These are phyloP conservation scores for Diaporthe caulivora DNA, from an alignment of 2,329 filamentous ascomycete species.

Conservation along the genomic window DNA sequence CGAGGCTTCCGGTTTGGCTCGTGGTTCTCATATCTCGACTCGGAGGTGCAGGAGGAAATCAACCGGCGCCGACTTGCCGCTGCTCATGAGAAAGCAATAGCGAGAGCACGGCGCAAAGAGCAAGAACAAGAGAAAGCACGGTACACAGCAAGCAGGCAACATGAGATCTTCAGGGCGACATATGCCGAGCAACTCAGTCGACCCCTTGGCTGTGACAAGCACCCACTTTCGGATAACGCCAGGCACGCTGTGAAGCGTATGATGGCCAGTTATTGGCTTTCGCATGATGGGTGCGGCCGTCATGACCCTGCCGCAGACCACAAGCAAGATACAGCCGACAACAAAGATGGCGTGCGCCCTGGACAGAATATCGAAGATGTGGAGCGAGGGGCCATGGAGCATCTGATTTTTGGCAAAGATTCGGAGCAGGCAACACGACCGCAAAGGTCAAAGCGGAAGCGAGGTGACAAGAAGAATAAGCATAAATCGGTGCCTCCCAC, in stretches of 20 bases:
- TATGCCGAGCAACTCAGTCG: slow-evolving; percentile 60
- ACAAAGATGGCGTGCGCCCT: slow-evolving; percentile 52
- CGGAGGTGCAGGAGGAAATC: slow-evolving; percentile 56
- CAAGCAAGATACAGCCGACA: slow-evolving; percentile 52
- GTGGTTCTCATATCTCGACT: slow-evolving; percentile 59
- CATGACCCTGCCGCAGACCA: slow-evolving; percentile 51
- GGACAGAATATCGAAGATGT: slow-evolving; percentile 59
- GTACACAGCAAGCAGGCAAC: slow-evolving; percentile 48
- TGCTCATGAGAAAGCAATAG: no score
- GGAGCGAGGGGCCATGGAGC: slow-evolving; percentile 58
- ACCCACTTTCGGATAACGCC: slow-evolving; percentile 49
- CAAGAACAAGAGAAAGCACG: no score
- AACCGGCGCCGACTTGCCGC: slow-evolving; percentile 52
- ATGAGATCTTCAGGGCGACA: slow-evolving; percentile 54
- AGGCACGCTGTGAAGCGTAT: slow-evolving; percentile 55
- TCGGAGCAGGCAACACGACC: not conserved
- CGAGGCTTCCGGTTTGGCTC: slow-evolving; percentile 63
- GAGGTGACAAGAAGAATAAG: not conserved
- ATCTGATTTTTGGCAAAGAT: slow-evolving; percentile 52
- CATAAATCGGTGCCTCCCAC: slow-evolving; percentile 1
- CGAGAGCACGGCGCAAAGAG: no score
- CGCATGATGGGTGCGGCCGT: slow-evolving; percentile 47
- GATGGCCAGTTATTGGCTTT: slow-evolving; percentile 56
- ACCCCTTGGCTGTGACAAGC: slow-evolving; percentile 60
- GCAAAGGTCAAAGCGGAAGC: slow-evolving; percentile 18